phyloP scores from a whole-genome alignment of 441 rosid genomes.

The Rhodomyrtus psidioides region DNA sequence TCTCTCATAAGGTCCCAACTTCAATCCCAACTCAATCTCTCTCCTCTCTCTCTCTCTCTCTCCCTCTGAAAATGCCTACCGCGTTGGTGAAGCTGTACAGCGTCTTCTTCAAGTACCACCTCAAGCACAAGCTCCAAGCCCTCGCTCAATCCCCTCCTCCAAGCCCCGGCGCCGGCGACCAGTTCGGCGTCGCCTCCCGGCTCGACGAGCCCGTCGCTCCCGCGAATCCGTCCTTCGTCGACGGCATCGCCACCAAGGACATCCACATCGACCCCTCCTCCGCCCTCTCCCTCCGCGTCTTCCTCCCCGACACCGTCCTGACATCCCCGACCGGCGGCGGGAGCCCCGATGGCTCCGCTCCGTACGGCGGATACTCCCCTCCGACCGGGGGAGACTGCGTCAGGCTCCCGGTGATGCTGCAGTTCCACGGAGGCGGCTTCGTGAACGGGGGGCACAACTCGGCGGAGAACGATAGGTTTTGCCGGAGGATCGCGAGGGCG shows the following conservation, averaged over 20 bases:
- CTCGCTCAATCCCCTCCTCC: constrained; percentile 33
- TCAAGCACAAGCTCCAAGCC: constrained; percentile 76
- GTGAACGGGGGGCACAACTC: constrained; percentile 88
- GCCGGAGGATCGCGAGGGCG: constrained; percentile 66
- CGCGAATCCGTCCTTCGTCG: constrained; percentile 79
- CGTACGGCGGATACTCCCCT: constrained; percentile 69
- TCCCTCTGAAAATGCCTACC: constrained; percentile 50
- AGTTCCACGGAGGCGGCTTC: constrained; percentile 96
- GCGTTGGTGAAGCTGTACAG: constrained; percentile 85
- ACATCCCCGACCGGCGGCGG: constrained; percentile 34
- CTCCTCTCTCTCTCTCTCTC: background rate
- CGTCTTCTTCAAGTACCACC: constrained; percentile 84
- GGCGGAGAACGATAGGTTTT: constrained; percentile 70
- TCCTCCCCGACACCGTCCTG: constrained; percentile 80
- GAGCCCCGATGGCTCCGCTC: constrained; percentile 24
- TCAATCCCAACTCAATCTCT: background rate
- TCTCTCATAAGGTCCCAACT: background rate
- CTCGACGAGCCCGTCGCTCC: constrained; percentile 73
- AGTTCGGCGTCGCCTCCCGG: constrained; percentile 70
- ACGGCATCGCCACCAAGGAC: constrained; percentile 90
- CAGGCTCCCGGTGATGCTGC: constrained; percentile 57
- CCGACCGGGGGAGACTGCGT: constrained; percentile 22
- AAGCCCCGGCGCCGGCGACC: constrained; percentile 17
- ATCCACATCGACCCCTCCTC: constrained; percentile 86
- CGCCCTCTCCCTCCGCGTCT: constrained; percentile 69